Evolutionary conservation across 768 basidiomycete genomes (phyloP).

Genomic region (Mycena sanguinolenta): DNA sequence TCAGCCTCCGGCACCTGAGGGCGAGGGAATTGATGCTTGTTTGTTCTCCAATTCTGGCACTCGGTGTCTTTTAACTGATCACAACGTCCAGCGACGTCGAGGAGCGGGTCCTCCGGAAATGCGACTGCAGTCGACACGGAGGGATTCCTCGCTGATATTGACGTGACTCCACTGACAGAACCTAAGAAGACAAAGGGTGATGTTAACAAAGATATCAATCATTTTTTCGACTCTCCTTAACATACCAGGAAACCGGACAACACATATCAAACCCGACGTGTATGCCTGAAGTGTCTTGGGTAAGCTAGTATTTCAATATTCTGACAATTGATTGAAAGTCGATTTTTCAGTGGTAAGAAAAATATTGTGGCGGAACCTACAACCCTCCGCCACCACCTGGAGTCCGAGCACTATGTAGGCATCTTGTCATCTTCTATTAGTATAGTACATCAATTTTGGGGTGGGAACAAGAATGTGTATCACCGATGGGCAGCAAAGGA

Average conservation of each 20-base stretch:
- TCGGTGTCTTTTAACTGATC: too few relatives aligned
- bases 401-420: slow-evolving; percentile 33
- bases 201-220: neutral
- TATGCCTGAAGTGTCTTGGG: neutral
- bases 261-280: neutral
- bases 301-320: neutral
- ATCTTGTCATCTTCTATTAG: too few relatives aligned
- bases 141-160: too few relatives aligned
- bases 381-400: slow-evolving; percentile 33
- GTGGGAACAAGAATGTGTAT: too few relatives aligned
- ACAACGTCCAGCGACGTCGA: too few relatives aligned
- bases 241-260: neutral
- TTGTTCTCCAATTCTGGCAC: too few relatives aligned
- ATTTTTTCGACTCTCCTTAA: neutral
- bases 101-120: too few relatives aligned
- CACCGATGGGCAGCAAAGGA: neutral
- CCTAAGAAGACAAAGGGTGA: neutral
- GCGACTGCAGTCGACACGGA: too few relatives aligned
- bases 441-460: neutral
- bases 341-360: slow-evolving; percentile 7
- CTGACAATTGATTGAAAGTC: too few relatives aligned
- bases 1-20: too few relatives aligned
- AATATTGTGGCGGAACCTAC: slow-evolving; percentile 23
- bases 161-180: too few relatives aligned
- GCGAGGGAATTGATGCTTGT: too few relatives aligned